A percentile compares a stretch with the other conserved stretches of the same genome.
Evolutionary conservation across 805 yeast genomes (phyloP).

Genomic region (Cyberlindnera mycetangii): DNA sequence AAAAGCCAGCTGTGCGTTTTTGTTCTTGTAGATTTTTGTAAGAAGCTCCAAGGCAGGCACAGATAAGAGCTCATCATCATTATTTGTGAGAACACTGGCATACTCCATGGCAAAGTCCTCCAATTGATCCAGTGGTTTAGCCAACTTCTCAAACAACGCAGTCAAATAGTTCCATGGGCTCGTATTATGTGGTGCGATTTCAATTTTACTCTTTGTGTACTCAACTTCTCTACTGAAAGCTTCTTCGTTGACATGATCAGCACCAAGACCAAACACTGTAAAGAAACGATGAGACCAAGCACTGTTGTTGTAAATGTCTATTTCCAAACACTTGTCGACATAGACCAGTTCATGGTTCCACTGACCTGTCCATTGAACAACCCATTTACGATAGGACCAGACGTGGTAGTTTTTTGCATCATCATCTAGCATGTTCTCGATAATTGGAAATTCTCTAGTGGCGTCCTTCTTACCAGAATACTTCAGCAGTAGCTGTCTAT

Average conservation of each 20-base stretch:
- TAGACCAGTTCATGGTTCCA: conserved; percentile 51
- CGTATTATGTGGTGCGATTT: conserved; percentile 71
- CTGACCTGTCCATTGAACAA: conserved; percentile 53
- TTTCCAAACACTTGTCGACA: conserved; percentile 43
- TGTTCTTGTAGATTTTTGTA: conserved; percentile 42
- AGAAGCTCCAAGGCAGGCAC: conserved; percentile 63
- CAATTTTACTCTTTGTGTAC: conserved; percentile 49
- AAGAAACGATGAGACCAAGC: conserved; percentile 91
- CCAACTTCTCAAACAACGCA: conserved; percentile 46
- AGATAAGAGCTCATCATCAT: conserved; percentile 35
- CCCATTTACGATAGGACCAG: conserved; percentile 92
- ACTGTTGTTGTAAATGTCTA: conserved; percentile 83
- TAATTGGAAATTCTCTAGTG: conserved; percentile 61
- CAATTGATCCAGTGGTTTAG: conserved; percentile 35
- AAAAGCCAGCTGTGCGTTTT: conserved; percentile 34
- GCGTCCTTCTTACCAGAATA: conserved; percentile 34
- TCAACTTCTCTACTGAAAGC: conserved; percentile 47
- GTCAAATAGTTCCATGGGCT: conserved; percentile 81
- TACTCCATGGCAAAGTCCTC: conserved; percentile 44
- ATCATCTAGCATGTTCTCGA: conserved; percentile 64
- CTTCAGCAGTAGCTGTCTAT: conserved; percentile 65
- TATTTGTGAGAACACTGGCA: conserved; percentile 30
- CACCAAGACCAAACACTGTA: conserved; percentile 34
- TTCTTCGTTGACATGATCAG: conserved; percentile 13
- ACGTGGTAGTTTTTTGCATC: conserved; percentile 94